These are phyloP conservation scores for Fimicolochytrium jonesii DNA, from an alignment of 192 early-diverging fungal genomes.

Conservation along the genomic window DNA sequence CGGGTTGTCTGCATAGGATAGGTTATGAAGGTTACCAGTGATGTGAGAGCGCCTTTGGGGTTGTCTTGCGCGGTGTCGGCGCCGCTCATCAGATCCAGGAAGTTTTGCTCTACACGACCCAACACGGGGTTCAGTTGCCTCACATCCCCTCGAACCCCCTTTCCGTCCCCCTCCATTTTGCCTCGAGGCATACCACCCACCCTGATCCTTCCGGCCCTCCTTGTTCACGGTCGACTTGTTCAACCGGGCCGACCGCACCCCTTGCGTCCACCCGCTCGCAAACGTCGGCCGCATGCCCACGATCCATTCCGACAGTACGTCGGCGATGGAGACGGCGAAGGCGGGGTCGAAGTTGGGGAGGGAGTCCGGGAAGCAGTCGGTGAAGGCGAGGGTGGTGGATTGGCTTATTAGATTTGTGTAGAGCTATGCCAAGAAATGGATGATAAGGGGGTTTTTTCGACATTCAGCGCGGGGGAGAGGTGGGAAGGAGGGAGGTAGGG, in stretches of 20 bases:
- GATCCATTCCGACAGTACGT: conserved; percentile 27
- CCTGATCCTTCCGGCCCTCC: no score
- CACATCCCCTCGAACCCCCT: background rate
- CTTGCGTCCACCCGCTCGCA: conserved; percentile 3
- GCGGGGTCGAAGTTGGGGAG: conserved; percentile 2
- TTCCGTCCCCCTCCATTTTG: no score
- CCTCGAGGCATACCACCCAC: no score
- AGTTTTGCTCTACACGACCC: background rate
- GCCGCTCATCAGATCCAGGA: conserved; percentile 3
- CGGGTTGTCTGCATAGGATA: background rate
- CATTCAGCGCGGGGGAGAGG: no score
- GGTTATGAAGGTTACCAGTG: background rate
- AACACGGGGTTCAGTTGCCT: background rate
- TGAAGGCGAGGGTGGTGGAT: conserved; percentile 11
- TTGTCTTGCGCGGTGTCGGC: background rate
- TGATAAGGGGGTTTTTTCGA: no score
- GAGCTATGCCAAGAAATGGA: no score
- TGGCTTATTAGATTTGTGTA: conserved; percentile 9
- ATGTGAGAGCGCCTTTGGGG: background rate
- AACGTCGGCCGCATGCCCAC: conserved; percentile 6
- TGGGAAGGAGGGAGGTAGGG: no score
- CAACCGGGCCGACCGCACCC: no score
- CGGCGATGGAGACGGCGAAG: conserved; percentile 15
- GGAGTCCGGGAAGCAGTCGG: conserved; percentile 27
- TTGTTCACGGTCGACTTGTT: no score